These are phyloP conservation scores for Aspergillus heteromorphus DNA, from an alignment of 495 filamentous ascomycete species.

Conservation along the genomic window DNA sequence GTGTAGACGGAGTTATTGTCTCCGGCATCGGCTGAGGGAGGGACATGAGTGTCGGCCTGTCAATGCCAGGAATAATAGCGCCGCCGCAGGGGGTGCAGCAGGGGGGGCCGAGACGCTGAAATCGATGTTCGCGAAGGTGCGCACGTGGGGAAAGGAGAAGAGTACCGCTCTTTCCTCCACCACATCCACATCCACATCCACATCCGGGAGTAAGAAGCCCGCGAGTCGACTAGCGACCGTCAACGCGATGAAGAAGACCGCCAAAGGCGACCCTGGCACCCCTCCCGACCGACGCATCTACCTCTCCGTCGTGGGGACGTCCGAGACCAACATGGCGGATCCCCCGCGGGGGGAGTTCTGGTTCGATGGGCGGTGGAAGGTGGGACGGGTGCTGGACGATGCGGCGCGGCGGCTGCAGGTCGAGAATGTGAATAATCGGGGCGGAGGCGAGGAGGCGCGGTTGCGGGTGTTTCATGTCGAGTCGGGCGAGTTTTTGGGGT, in stretches of 20 bases:
- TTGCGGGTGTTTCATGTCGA: constrained; percentile 90
- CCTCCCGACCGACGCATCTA: constrained; percentile 78
- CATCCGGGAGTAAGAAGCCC: too few species aligned
- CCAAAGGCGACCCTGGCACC: constrained; percentile 82
- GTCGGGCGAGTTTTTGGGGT: constrained; percentile 76
- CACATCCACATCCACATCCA: too few species aligned
- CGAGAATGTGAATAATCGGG: constrained; percentile 84
- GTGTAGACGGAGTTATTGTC: constrained; percentile 84
- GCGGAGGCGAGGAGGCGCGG: constrained; percentile 67
- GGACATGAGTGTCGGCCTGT: constrained; percentile 81
- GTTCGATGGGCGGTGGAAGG: constrained; percentile 79
- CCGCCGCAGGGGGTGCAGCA: neutral
- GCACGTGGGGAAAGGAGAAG: constrained; percentile 58
- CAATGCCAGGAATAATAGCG: neutral
- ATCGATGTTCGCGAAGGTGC: constrained; percentile 58
- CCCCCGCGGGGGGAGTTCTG: constrained; percentile 76
- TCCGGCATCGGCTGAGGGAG: constrained; percentile 82
- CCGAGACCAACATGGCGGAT: constrained; percentile 75
- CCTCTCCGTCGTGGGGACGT: constrained; percentile 68
- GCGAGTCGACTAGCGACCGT: constrained; percentile 48
- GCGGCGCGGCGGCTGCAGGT: constrained; percentile 77
- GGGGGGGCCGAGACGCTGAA: constrained; percentile 43
- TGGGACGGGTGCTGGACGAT: constrained; percentile 81
- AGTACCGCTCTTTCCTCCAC: constrained; percentile 29
- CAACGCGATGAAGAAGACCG: constrained; percentile 72